These are phyloP conservation scores for Candida coquimbonensis DNA, from an alignment of 805 yeast genomes.

Conservation along the genomic window DNA sequence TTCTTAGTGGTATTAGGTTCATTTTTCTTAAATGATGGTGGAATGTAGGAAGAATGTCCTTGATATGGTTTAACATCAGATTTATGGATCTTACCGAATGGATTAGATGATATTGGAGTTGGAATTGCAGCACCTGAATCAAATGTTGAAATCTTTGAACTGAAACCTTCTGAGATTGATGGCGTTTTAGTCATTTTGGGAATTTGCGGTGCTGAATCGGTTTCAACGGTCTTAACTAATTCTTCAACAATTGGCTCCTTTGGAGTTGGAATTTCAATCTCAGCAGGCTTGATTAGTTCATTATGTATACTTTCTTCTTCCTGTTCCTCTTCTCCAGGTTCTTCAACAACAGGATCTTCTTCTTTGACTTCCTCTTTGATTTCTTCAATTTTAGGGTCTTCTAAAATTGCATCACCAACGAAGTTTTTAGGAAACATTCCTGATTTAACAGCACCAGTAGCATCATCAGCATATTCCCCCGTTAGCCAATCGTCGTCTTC, in stretches of 20 bases:
- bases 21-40: slow-evolving; percentile 19
- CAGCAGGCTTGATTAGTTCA: neutral
- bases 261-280: neutral
- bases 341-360: neutral
- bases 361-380: neutral
- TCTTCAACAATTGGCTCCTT: neutral
- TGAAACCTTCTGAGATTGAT: slow-evolving; percentile 3
- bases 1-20: neutral
- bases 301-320: neutral
- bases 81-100: slow-evolving; percentile 2
- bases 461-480: slow-evolving; percentile 47
- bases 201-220: neutral
- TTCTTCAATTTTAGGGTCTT: neutral
- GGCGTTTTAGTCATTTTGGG: neutral
- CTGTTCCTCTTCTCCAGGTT: neutral
- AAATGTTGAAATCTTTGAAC: slow-evolving; percentile 10
- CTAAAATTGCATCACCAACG: slow-evolving; percentile 36
- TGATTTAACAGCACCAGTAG: slow-evolving; percentile 33
- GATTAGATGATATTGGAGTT: slow-evolving; percentile 2
- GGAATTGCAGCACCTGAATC: slow-evolving; percentile 8
- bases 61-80: slow-evolving; percentile 14
- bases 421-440: slow-evolving; percentile 90
- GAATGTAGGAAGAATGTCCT: slow-evolving; percentile 24
- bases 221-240: slow-evolving; percentile 1
- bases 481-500: slow-evolving; percentile 92